phyloP scores from a whole-genome alignment of 1,139 yeast genomes.

The Starmera stellimalicola region DNA sequence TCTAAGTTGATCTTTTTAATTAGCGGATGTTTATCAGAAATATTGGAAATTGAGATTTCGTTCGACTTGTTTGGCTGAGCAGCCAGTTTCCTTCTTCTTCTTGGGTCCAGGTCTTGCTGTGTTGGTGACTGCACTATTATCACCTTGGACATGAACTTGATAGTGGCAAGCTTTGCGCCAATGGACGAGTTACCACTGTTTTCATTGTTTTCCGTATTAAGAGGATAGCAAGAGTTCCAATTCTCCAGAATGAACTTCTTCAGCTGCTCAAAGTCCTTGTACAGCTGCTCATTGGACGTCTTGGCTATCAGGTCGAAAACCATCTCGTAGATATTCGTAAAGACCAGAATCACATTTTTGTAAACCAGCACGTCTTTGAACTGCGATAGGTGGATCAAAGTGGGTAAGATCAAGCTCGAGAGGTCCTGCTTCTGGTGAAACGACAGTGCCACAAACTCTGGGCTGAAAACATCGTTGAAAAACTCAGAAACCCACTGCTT shows the following conservation, averaged over 20 bases:
- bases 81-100: constrained; percentile 19
- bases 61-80: constrained; percentile 9
- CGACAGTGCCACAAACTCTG: constrained; percentile 22
- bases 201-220: constrained; percentile 1
- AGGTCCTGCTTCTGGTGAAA: constrained; percentile 31
- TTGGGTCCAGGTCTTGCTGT: constrained; percentile 11
- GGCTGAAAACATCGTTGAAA: constrained; percentile 33
- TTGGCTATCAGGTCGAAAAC: constrained; percentile 29
- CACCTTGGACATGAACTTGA: constrained; percentile 64
- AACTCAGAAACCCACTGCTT: constrained; percentile 41
- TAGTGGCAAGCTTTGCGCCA: constrained; percentile 52
- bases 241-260: constrained; percentile 22
- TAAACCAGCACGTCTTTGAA: constrained; percentile 21
- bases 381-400: constrained; percentile 12
- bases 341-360: constrained; percentile 22
- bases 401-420: constrained; percentile 26
- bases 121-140: constrained; percentile 62
- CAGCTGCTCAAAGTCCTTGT: constrained; percentile 22
- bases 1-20: constrained; percentile 48
- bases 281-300: constrained; percentile 24
- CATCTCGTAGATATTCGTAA: constrained; percentile 24
- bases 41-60: constrained; percentile 49
- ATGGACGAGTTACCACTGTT: constrained; percentile 25
- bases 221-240: constrained; percentile 25
- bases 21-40: constrained; percentile 60